Conservation (phyloP, 805 yeast species). For the Sungouiozyma ichnusensis region DNA sequence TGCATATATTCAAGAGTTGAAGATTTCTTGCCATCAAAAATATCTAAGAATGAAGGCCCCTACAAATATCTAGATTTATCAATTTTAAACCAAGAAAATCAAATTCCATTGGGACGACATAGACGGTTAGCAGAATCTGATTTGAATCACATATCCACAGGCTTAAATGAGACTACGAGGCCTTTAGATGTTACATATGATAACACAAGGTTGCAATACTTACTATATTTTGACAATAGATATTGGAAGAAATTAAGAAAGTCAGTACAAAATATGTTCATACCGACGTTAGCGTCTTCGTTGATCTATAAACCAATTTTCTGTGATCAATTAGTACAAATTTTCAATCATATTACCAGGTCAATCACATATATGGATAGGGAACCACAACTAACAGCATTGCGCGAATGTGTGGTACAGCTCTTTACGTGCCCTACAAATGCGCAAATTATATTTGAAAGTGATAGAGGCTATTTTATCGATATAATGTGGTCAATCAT, state of each 20-base stretch:
- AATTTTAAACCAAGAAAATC: slow-evolving; percentile 27
- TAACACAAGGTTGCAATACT: slow-evolving; percentile 45
- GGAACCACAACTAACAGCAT: slow-evolving; percentile 75
- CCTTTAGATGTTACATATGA: slow-evolving; percentile 11
- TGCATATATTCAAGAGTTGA: slow-evolving; percentile 20
- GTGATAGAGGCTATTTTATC: slow-evolving; percentile 28
- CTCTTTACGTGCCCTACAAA: slow-evolving; percentile 83
- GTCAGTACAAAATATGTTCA: slow-evolving; percentile 36
- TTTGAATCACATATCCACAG: slow-evolving; percentile 24
- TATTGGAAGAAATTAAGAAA: slow-evolving; percentile 43
- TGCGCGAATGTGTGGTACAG: slow-evolving; percentile 71
- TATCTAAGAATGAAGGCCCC: slow-evolving; percentile 8
- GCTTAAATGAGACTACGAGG: slow-evolving; percentile 11
- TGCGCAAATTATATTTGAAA: slow-evolving; percentile 39
- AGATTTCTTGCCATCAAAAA: slow-evolving; percentile 14
- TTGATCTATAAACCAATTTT: slow-evolving; percentile 37
- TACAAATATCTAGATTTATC: slow-evolving; percentile 22
- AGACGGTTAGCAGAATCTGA: slow-evolving; percentile 15
- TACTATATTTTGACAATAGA: slow-evolving; percentile 51
- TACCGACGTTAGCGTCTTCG: slow-evolving; percentile 49
- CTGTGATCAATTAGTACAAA: slow-evolving; percentile 42
- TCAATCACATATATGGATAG: slow-evolving; percentile 56
- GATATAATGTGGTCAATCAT: slow-evolving; percentile 40
- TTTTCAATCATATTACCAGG: slow-evolving; percentile 42
- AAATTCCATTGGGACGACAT: slow-evolving; percentile 29